Base-by-base conservation (phyloP, 176 grass and related monocot species). In the Rhynchospora pubera region DNA sequence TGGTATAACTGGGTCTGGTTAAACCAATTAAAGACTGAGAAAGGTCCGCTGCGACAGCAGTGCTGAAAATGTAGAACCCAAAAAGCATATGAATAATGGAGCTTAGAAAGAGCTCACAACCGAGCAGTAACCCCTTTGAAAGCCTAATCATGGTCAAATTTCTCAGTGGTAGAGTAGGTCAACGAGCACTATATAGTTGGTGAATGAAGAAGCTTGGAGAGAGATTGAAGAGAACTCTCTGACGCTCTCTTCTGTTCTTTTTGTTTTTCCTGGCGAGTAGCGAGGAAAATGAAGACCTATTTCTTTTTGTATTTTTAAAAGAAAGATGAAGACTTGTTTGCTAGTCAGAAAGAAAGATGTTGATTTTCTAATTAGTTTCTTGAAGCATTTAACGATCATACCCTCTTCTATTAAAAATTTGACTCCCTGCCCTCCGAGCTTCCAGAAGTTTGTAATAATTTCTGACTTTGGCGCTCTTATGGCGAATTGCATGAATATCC, bases 31-130 rank as follows among this genome's bases (percentile, higher is more conserved):
- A 68, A 28, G 62, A 75, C 44, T 65, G 66, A 6, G 86, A 79
- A 10, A 91, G 78, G 56, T 97, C 91, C 15, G 72, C 63, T 5
- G 48, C 67, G 6, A 91, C 50, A 11, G 91, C 94, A 5, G 84
- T 64, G 74, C 85, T 84, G 84, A 97, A 93, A 83, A 97, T 75
- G 89, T 97, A 97, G 89, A 93, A 85, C 21, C 87, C 94, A 28
- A 91, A 97, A 62, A 83, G 56, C 3, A 97, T 12, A 83, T 97
- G 94, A n/a, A 90, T 43, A 15, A 53, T 87, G 11, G 87, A 62
- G 87, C 86, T 93, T 39, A 91, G 46, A 59, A 90, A 82, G 47
- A 97, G 87, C 86, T 97, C 94, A 6, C 65, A 82, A 48, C 48
- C 9, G 79, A 57, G 14, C 6, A 82, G n/a, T 50, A 82, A 66